Conservation (phyloP, 768 basidiomycete species). For the Termitomyces sp. region DNA sequence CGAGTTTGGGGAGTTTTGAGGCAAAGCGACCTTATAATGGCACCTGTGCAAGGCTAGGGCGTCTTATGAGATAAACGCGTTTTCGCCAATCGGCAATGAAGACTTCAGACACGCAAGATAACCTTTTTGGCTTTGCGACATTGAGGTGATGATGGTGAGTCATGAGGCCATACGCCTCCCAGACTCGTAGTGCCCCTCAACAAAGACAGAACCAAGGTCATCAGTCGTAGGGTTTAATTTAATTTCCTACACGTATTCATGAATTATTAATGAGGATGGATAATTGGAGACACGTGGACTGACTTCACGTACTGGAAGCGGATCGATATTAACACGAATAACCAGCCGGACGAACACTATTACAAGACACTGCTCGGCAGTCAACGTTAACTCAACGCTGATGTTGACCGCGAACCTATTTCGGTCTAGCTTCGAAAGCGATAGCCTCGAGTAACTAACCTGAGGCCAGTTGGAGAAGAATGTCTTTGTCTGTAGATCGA, state of each 20-base stretch:
- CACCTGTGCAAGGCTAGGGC: not conserved
- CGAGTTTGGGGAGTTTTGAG: not conserved
- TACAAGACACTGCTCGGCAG: not conserved
- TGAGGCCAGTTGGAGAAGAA: not conserved
- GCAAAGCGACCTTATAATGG: not conserved
- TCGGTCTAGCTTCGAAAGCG: not conserved
- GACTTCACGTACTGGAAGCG: not conserved
- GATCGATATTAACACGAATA: not conserved
- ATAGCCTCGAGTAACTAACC: not conserved
- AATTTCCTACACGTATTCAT: not conserved
- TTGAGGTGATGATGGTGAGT: not conserved
- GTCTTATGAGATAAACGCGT: not conserved
- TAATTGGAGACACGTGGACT: not conserved
- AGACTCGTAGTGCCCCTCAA: not conserved
- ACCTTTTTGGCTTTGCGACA: constrained; percentile 7
- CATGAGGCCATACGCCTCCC: not conserved
- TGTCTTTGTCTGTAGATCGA: no score
- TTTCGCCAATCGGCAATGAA: not conserved
- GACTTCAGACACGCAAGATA: not conserved
- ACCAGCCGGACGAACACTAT: not conserved
- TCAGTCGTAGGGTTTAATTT: not conserved
- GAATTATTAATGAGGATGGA: not conserved
- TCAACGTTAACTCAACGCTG: not conserved
- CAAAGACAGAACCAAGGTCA: not conserved
- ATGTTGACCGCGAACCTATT: not conserved